phyloP scores from a whole-genome alignment of 805 yeast genomes.

The Yarrowia hollandica region DNA sequence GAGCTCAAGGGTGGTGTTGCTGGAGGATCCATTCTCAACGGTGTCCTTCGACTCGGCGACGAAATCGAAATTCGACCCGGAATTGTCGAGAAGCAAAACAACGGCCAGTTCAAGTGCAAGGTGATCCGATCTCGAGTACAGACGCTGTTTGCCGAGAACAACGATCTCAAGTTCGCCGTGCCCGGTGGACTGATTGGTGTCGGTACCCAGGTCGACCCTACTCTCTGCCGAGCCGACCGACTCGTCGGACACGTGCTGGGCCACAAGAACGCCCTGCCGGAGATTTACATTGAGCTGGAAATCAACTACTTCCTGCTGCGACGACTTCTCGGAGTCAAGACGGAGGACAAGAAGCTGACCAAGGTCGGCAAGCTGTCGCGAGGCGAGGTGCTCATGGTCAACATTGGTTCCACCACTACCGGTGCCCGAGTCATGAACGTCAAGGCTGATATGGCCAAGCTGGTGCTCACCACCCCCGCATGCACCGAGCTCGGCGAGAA shows the following conservation, averaged over 20 bases:
- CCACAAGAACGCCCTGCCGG: constrained; percentile 92
- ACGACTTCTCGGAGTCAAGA: constrained; percentile 96
- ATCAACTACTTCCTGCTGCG: constrained; percentile 94
- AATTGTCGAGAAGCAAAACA: constrained; percentile 92
- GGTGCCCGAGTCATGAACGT: constrained; percentile 99
- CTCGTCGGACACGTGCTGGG: constrained; percentile 99
- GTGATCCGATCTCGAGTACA: constrained; percentile 94
- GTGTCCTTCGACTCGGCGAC: constrained; percentile 96
- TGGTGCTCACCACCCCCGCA: constrained; percentile 94
- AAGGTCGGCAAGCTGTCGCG: constrained; percentile 92
- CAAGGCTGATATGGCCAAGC: constrained; percentile 98
- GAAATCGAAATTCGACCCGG: constrained; percentile 99
- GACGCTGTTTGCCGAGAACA: constrained; percentile 94
- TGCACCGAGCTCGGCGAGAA: constrained; percentile 98
- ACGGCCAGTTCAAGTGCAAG: constrained; percentile 84
- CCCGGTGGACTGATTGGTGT: constrained; percentile 99
- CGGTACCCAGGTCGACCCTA: constrained; percentile 98
- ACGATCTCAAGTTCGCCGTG: constrained; percentile 96
- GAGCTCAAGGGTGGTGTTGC: constrained; percentile 99
- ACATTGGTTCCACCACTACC: constrained; percentile 98
- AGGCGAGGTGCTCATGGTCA: constrained; percentile 97
- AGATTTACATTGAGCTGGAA: constrained; percentile 95
- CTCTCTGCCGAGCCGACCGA: constrained; percentile 98
- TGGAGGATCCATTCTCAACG: constrained; percentile 96
- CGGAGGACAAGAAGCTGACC: constrained; percentile 95